A percentile compares a stretch with the other conserved stretches of the same genome.
Evolutionary conservation across 2,329 filamentous ascomycete species (phyloP).

Genomic region (Blastomyces silverae): DNA sequence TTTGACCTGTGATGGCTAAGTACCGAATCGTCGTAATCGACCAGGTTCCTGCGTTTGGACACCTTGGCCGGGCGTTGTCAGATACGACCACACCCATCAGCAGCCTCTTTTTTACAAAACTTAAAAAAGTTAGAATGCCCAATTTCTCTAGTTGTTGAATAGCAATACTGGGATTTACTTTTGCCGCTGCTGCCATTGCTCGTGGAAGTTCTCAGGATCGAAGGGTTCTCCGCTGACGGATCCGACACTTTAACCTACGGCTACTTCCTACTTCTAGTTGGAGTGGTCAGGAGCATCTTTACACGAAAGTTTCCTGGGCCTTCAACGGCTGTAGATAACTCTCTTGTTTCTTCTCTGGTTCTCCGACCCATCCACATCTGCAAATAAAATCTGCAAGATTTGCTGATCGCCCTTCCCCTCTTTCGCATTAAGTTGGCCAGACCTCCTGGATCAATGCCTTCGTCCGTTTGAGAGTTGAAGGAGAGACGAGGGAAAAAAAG

Average conservation of each 20-base stretch:
- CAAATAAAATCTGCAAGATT: constrained; percentile 11
- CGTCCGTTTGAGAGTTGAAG: constrained; percentile 3
- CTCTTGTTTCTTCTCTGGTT: not conserved
- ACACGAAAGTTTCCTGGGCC: not conserved
- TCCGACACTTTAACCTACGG: constrained; percentile 2
- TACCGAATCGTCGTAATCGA: constrained; percentile 5
- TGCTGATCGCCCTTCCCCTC: constrained; percentile 10
- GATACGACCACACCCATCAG: not conserved
- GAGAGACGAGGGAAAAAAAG: not conserved
- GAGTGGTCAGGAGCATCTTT: not conserved
- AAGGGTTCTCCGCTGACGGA: not conserved
- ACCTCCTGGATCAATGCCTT: constrained; percentile 11
- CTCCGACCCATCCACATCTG: not conserved
- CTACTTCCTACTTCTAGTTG: not conserved
- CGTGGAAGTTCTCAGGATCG: not conserved
- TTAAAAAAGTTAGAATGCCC: not conserved
- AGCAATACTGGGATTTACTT: not conserved
- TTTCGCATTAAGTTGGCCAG: constrained; percentile 8
- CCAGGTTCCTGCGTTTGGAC: constrained; percentile 10
- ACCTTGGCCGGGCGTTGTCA: constrained; percentile 2
- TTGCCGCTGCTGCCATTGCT: not conserved
- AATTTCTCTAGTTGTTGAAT: not conserved
- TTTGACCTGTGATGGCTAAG: not conserved
- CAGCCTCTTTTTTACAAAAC: not conserved
- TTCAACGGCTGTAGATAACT: constrained; percentile 1